phyloP scores from a whole-genome alignment of 2,329 filamentous ascomycete species.

The Periglandula ipomoeae region DNA sequence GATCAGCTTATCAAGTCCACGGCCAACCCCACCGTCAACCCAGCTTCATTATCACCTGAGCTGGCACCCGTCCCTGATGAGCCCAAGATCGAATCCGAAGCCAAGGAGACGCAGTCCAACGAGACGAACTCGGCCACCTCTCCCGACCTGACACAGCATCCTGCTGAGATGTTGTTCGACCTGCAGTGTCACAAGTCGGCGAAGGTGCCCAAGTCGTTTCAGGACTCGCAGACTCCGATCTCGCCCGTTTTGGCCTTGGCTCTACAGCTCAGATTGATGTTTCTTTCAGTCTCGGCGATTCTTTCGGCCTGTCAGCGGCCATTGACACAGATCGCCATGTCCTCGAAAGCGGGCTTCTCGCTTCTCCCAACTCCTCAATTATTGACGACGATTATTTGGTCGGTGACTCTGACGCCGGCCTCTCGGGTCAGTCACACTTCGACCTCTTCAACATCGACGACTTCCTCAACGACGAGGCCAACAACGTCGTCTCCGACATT shows the following conservation, averaged over 20 bases:
- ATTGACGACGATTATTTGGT: constrained; percentile 59
- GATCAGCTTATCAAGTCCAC: constrained; percentile 32
- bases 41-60: constrained; percentile 50
- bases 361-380: constrained; percentile 60
- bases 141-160: constrained; percentile 99
- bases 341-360: constrained; percentile 67
- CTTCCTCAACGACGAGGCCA: constrained; percentile 45
- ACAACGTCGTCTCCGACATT: constrained; percentile 35
- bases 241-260: constrained; percentile 32
- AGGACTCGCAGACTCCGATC: constrained; percentile 31
- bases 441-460: constrained; percentile 44
- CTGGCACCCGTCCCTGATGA: constrained; percentile 42
- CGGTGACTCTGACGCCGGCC: constrained; percentile 47
- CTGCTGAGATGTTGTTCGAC: constrained; percentile 99
- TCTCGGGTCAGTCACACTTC: constrained; percentile 30
- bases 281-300: constrained; percentile 60
- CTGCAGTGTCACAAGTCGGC: constrained; percentile 99
- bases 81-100: constrained; percentile 7
- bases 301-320: constrained; percentile 60
- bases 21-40: constrained; percentile 46
- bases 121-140: constrained; percentile 33
- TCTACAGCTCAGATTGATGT: constrained; percentile 49
- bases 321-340: constrained; percentile 65
- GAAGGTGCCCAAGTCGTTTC: constrained; percentile 43
- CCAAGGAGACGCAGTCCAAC: constrained; percentile 13